Evolutionary conservation across 495 filamentous ascomycete genomes (phyloP), one percentile per base, ranked within the genome.

Genomic region (Barbatosphaeria neglecta): DNA sequence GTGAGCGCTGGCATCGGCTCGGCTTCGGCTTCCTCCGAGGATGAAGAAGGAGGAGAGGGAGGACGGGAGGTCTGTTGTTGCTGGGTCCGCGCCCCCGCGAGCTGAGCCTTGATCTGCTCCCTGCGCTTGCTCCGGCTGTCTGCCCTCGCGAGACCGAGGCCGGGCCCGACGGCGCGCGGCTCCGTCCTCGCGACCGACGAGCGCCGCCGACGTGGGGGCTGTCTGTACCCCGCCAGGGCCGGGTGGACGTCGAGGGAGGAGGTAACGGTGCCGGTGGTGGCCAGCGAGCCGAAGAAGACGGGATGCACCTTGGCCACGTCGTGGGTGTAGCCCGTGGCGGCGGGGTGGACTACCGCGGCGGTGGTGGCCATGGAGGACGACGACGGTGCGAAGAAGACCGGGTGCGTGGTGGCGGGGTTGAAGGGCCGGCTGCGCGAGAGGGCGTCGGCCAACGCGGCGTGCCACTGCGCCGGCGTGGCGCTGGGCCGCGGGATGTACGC

Each of bases 261-360:
- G n/a, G n/a, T n/a, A n/a, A n/a, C n/a, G n/a, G n/a, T n/a, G n/a
- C n/a, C n/a, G n/a, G n/a, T 61, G 25, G 58, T 53, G 22, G 59
- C 52, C 9, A 61, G 56, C 4, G 62, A 65, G 31, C 60, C 62
- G 28, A 65, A 67, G 54, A 67, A 67, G 3, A 58, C 54, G 5
- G 64, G 62, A 37, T 63, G 60, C 19, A 62, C 53, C 25, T 41
- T 41, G 31, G 56, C 52, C 3, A 48, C 50, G 37, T 65, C 60
- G 49, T 59, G 58, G 16, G 54, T 57, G 44, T 65, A 59, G 40
- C 63, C 61, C 9, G 55, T 60, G 6, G 31, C 31, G 31, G 13
- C 9, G 7, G 27, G 9, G 27, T 10, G 9, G 27, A 8, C 27
- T 2, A 2, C 58, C 7, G 31, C 41, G 22, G 60, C 58, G 41